Conservation (phyloP, 352 stramenopile genomes). For the Phytopythium vexans region DNA sequence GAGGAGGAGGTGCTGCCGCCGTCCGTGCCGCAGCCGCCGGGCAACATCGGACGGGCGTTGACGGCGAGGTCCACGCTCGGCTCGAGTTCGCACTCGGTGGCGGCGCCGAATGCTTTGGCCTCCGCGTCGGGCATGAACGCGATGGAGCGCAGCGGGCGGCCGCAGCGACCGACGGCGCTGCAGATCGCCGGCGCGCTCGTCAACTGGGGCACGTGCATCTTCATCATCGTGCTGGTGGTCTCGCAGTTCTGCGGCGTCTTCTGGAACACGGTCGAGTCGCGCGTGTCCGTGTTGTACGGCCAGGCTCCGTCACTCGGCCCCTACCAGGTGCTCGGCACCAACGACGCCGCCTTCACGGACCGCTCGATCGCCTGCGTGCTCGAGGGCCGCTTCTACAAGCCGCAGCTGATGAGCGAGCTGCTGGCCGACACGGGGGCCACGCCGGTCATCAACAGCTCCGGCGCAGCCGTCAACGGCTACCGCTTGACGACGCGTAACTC, state of each 20-base stretch:
- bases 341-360: conserved; percentile 48
- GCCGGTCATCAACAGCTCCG: conserved; percentile 1
- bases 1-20: conserved; percentile 5
- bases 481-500: conserved; percentile 14
- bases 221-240: conserved; percentile 21
- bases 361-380: conserved; percentile 40
- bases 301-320: conserved; percentile 11
- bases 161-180: neutral
- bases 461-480: conserved; percentile 15
- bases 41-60: neutral
- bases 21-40: neutral
- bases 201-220: conserved; percentile 29
- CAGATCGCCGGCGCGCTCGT: conserved; percentile 8
- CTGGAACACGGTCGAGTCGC: conserved; percentile 17
- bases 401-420: conserved; percentile 26
- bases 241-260: conserved; percentile 27
- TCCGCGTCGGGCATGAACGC: too few relatives aligned
- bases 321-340: conserved; percentile 19
- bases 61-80: neutral
- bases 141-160: neutral
- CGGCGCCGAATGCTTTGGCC: neutral
- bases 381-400: conserved; percentile 29
- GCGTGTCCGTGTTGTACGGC: conserved; percentile 10
- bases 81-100: neutral
- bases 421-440: conserved; percentile 11